Conservation (phyloP, 2,329 filamentous ascomycete species). For the Ambrosiella xylebori region DNA sequence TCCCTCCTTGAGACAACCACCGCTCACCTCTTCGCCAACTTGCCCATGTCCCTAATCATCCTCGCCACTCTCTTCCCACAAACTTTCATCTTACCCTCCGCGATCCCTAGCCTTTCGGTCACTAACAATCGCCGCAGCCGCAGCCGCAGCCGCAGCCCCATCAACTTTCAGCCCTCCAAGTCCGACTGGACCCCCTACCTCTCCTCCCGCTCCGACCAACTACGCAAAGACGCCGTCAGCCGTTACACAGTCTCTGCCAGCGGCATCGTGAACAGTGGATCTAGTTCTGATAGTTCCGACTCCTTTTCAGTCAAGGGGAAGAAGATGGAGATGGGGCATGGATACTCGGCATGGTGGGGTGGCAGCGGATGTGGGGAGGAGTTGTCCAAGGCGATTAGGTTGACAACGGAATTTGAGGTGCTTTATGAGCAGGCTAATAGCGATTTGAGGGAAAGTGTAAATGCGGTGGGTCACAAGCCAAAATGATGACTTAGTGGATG, state of each 20-base stretch:
- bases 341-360: background rate
- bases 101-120: background rate
- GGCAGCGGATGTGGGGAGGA: background rate
- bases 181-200: background rate
- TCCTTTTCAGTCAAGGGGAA: background rate
- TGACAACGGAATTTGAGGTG: constrained; percentile 4
- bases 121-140: background rate
- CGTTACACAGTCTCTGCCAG: background rate
- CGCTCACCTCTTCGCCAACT: background rate
- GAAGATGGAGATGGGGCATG: background rate
- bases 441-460: background rate
- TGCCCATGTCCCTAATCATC: background rate
- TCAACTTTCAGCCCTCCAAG: background rate
- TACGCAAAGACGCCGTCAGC: background rate
- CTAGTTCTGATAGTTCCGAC: background rate
- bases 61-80: background rate
- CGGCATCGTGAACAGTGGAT: background rate
- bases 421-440: constrained; percentile 1
- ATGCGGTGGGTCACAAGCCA: background rate
- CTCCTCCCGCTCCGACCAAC: background rate
- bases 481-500: background rate
- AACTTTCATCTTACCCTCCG: constrained; percentile 1
- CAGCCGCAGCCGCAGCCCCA: background rate
- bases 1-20: background rate
- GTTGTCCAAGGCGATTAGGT: background rate